A percentile compares a stretch with the other conserved stretches of the same genome.
Evolutionary conservation across 768 basidiomycete genomes (phyloP).

Genomic region (Phylloporus sp.): DNA sequence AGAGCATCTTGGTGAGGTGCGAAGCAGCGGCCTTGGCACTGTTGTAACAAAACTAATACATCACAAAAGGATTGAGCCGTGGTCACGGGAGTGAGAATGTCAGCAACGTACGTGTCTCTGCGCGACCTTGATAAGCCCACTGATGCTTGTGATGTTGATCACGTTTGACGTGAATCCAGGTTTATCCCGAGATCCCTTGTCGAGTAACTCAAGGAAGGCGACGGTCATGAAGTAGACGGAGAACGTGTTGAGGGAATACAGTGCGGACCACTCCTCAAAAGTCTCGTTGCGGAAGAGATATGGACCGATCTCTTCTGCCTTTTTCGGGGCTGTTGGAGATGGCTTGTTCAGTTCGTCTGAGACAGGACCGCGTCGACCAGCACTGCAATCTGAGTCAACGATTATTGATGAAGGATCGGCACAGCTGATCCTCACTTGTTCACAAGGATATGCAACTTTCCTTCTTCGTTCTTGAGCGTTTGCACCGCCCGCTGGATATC

Average conservation of each 20-base stretch:
- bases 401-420: neutral
- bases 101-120: constrained; percentile 67
- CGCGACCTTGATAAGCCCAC: constrained; percentile 64
- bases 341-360: constrained; percentile 57
- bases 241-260: constrained; percentile 67
- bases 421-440: constrained; percentile 64
- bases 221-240: constrained; percentile 76
- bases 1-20: constrained; percentile 72
- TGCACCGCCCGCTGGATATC: constrained; percentile 59
- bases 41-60: constrained; percentile 73
- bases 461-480: constrained; percentile 38
- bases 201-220: constrained; percentile 72
- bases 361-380: constrained; percentile 67
- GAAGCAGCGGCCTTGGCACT: constrained; percentile 74
- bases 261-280: constrained; percentile 56
- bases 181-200: constrained; percentile 62
- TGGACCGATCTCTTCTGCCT: constrained; percentile 61
- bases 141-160: constrained; percentile 77
- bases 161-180: constrained; percentile 59
- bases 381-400: constrained; percentile 41
- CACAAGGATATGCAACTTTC: constrained; percentile 72
- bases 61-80: neutral
- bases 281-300: constrained; percentile 68
- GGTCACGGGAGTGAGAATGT: neutral
- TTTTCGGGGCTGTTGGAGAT: constrained; percentile 54